A percentile compares a stretch with the other conserved stretches of the same genome.
Conservation (phyloP, 345 rosid genomes). For the Schrenkiella parvula region DNA sequence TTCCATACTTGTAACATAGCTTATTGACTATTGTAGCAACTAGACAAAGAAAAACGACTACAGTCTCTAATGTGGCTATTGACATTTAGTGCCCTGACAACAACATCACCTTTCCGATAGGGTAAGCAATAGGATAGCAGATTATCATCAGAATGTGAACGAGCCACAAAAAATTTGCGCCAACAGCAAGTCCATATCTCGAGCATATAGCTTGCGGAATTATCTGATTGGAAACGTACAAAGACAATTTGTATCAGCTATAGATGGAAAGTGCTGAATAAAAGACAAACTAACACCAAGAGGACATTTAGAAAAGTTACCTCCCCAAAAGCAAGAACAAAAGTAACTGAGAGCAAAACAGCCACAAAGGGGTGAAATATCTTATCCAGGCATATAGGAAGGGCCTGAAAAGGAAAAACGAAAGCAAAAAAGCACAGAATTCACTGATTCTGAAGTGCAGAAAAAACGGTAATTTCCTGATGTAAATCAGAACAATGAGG, state of each 20-base stretch:
- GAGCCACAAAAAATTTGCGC: conserved; percentile 70
- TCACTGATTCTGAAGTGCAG: neutral
- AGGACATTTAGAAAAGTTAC: conserved; percentile 31
- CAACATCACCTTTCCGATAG: conserved; percentile 67
- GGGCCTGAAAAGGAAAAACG: conserved; percentile 48
- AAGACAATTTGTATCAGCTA: neutral
- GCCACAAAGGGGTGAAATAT: conserved; percentile 81
- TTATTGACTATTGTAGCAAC: neutral
- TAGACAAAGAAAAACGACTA: neutral
- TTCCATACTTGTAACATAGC: neutral
- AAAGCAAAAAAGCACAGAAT: neutral
- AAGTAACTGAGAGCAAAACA: conserved; percentile 72
- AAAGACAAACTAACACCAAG: neutral
- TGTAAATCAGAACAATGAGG: neutral
- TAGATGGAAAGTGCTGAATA: neutral
- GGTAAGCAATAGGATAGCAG: conserved; percentile 74
- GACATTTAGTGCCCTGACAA: neutral
- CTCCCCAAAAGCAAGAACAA: conserved; percentile 83
- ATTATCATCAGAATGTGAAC: conserved; percentile 66
- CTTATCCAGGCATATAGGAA: conserved; percentile 72
- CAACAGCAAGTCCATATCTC: conserved; percentile 74
- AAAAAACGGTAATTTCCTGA: neutral
- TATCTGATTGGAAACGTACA: conserved; percentile 34
- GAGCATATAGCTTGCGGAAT: conserved; percentile 86
- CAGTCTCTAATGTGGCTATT: neutral